Conservation (phyloP, 306 rosid species). For the Glycine tomentella region DNA sequence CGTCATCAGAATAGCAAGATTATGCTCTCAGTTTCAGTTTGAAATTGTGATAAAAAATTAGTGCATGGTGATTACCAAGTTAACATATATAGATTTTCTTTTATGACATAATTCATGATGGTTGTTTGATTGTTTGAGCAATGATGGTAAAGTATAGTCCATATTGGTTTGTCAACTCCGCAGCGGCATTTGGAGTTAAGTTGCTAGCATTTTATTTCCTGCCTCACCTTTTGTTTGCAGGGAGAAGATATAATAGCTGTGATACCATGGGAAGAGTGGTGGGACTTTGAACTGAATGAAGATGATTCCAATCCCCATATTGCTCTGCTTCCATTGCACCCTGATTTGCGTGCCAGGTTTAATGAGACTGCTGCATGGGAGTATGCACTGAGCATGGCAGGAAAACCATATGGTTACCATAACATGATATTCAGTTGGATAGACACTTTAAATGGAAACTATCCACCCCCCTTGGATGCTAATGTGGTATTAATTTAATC, state of each 20-base stretch:
- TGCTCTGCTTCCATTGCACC: slow-evolving; percentile 93
- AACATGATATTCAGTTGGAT: slow-evolving; percentile 99
- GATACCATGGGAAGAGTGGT: slow-evolving; percentile 97
- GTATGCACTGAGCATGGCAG: slow-evolving; percentile 85
- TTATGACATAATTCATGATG: slow-evolving; percentile 9
- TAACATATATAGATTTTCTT: slow-evolving; percentile 22
- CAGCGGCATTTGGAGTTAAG: slow-evolving; percentile 6
- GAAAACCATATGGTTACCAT: slow-evolving; percentile 93
- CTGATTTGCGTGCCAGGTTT: slow-evolving; percentile 78
- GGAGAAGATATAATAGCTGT: slow-evolving; percentile 88
- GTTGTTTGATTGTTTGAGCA: slow-evolving; percentile 25
- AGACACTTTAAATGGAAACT: slow-evolving; percentile 77
- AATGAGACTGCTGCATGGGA: slow-evolving; percentile 99
- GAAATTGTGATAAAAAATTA: slow-evolving; percentile 19
- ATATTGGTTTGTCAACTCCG: slow-evolving; percentile 3
- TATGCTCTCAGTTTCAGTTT: slow-evolving; percentile 15
- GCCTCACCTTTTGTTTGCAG: slow-evolving; percentile 55
- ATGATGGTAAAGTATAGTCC: neutral
- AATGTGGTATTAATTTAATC: slow-evolving; percentile 67
- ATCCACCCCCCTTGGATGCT: slow-evolving; percentile 98
- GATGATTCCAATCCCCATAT: slow-evolving; percentile 94
- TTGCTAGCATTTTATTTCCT: slow-evolving; percentile 38
- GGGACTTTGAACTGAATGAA: slow-evolving; percentile 83
- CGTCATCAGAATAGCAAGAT: slow-evolving; percentile 26
- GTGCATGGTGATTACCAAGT: slow-evolving; percentile 20